Evolutionary conservation across 768 basidiomycete species (phyloP).

Genomic region (Agaricus subrufescens): DNA sequence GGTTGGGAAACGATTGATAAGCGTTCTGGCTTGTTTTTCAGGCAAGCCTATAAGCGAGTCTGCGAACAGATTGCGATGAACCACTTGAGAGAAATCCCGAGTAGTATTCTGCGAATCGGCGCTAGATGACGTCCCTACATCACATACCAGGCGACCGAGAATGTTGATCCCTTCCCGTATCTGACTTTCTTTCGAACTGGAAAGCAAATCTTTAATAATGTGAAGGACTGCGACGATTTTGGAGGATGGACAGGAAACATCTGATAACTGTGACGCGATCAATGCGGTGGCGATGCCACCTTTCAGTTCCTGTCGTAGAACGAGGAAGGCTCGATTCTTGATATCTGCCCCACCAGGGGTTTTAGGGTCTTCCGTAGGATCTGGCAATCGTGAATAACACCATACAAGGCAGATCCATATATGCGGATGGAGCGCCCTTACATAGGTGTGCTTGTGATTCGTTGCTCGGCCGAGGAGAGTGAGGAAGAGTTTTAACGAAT

Average conservation of each 20-base stretch:
- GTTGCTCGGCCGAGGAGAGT: constrained; percentile 27
- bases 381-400: constrained; percentile 42
- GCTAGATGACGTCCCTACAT: background rate
- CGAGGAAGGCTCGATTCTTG: constrained; percentile 31
- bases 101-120: background rate
- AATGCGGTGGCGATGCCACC: constrained; percentile 40
- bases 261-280: constrained; percentile 30
- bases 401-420: constrained; percentile 56
- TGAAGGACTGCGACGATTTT: constrained; percentile 5
- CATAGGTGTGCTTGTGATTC: constrained; percentile 26
- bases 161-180: constrained; percentile 3
- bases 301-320: constrained; percentile 43
- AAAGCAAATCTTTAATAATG: constrained; percentile 11
- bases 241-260: background rate
- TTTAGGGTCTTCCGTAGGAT: constrained; percentile 7
- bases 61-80: constrained; percentile 7
- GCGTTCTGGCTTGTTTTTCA: background rate
- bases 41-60: constrained; percentile 10
- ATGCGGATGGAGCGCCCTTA: constrained; percentile 35
- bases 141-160: constrained; percentile 6
- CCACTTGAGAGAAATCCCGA: background rate
- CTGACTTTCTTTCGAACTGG: constrained; percentile 3
- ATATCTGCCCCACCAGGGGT: constrained; percentile 13
- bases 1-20: background rate
- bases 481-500: constrained; percentile 33